Evolutionary conservation across 1,284 basidiomycete genomes (phyloP).

Genomic region (Rhodotorula sp.): DNA sequence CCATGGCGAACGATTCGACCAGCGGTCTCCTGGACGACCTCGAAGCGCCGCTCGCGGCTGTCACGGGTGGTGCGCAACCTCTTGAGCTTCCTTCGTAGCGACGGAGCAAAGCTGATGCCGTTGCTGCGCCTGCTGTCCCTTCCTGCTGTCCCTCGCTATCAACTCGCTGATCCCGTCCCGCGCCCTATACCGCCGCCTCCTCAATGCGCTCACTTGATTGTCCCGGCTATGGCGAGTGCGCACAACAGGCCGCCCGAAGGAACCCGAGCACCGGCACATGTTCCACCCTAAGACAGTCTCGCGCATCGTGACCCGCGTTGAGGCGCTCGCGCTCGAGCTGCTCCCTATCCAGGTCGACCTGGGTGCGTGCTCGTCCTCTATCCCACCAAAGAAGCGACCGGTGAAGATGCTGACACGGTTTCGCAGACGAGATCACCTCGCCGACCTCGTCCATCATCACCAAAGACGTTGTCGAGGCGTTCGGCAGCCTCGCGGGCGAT

Average conservation of each 20-base stretch:
- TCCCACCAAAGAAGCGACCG: conserved; percentile 11
- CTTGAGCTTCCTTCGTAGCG: too few relatives aligned
- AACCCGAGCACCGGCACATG: conserved; percentile 2
- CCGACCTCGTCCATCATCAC: conserved; percentile 52
- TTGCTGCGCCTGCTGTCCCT: too few relatives aligned
- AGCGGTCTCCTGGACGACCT: conserved; percentile 2
- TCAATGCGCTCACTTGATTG: too few relatives aligned
- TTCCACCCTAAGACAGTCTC: conserved; percentile 35
- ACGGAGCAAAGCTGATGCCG: too few relatives aligned
- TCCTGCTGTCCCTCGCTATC: too few relatives aligned
- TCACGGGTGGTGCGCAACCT: neutral
- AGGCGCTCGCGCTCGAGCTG: conserved; percentile 72
- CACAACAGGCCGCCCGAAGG: conserved; percentile 3
- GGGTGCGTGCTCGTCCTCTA: conserved; percentile 59
- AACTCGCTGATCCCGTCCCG: too few relatives aligned
- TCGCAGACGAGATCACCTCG: conserved; percentile 26
- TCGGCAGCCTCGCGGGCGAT: conserved; percentile 56
- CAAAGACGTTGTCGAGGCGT: conserved; percentile 49
- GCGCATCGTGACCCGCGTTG: conserved; percentile 69
- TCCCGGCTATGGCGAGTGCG: too few relatives aligned
- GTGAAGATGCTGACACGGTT: too few relatives aligned
- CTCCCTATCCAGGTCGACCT: conserved; percentile 77
- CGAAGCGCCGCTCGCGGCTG: conserved; percentile 4
- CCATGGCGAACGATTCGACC: neutral
- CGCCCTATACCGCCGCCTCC: too few relatives aligned